Conservation (phyloP, 2,329 filamentous ascomycete genomes). For the Xylaria sp. region DNA sequence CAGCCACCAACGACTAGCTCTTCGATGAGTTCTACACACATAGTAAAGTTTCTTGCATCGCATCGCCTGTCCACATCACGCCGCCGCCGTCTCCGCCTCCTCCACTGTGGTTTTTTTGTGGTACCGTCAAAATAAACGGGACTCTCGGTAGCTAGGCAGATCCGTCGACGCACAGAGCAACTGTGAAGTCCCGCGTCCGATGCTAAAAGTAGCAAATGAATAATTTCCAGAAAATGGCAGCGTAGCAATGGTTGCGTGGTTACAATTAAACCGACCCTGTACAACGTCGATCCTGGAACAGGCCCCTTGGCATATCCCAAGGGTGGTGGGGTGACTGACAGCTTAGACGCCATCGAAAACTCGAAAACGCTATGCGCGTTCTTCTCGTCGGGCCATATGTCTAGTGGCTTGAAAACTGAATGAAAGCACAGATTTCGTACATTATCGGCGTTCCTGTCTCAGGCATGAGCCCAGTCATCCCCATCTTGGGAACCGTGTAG, state of each 20-base stretch:
- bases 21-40: slow-evolving; percentile 8
- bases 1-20: slow-evolving; percentile 17
- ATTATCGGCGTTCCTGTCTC: slow-evolving; percentile 28
- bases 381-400: slow-evolving; percentile 2
- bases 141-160: not conserved
- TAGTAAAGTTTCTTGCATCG: slow-evolving; percentile 16
- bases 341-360: slow-evolving; percentile 2
- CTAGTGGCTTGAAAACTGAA: slow-evolving; percentile 21
- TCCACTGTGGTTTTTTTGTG: not conserved
- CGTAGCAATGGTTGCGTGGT: slow-evolving; percentile 30
- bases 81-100: too few species aligned
- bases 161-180: slow-evolving; percentile 11
- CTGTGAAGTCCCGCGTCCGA: slow-evolving; percentile 27
- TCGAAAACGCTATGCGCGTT: slow-evolving; percentile 1
- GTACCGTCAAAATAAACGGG: slow-evolving; percentile 2
- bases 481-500: slow-evolving; percentile 16
- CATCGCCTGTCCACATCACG: slow-evolving; percentile 9
- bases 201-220: slow-evolving; percentile 39
- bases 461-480: slow-evolving; percentile 29
- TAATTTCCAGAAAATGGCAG: slow-evolving; percentile 39
- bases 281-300: slow-evolving; percentile 34
- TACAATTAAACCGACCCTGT: slow-evolving; percentile 34
- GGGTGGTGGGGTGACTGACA: slow-evolving; percentile 11
- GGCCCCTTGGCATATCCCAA: slow-evolving; percentile 28
- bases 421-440: slow-evolving; percentile 12